Conservation (phyloP, 164 flowering plant species). For the Hamamelis virginiana region DNA sequence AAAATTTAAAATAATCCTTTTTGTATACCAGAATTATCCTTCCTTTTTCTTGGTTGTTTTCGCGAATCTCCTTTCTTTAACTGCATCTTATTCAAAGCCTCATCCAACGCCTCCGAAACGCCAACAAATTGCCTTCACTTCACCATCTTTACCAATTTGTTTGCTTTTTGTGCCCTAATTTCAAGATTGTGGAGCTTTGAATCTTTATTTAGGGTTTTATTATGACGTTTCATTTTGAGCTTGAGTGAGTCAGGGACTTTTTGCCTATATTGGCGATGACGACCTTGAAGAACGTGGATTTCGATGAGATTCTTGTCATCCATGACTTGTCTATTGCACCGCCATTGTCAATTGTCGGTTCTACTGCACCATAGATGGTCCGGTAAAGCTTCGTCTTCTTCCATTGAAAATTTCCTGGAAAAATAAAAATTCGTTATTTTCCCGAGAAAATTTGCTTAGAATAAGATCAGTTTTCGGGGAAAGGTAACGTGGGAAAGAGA, state of each 20-base stretch:
- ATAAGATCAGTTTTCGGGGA: neutral
- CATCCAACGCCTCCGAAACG: constrained; percentile 36
- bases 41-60: too few species aligned
- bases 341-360: constrained; percentile 49
- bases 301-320: constrained; percentile 52
- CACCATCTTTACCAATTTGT: constrained; percentile 15
- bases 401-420: constrained; percentile 9
- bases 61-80: constrained; percentile 46
- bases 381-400: constrained; percentile 17
- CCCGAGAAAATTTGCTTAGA: neutral
- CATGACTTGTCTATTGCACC: constrained; percentile 47
- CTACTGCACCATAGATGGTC: constrained; percentile 36
- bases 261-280: constrained; percentile 47
- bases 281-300: constrained; percentile 54
- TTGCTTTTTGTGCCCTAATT: constrained; percentile 27
- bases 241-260: constrained; percentile 60
- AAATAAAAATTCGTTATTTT: neutral
- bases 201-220: constrained; percentile 3
- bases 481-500: neutral
- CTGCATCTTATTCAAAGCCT: constrained; percentile 46
- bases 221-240: constrained; percentile 29
- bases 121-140: constrained; percentile 23
- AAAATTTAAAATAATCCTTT: too few species aligned
- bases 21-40: too few species aligned
- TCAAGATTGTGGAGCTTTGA: constrained; percentile 2